Conservation (phyloP, 2,329 filamentous ascomycete species). For the Fusarium xyrophilum region DNA sequence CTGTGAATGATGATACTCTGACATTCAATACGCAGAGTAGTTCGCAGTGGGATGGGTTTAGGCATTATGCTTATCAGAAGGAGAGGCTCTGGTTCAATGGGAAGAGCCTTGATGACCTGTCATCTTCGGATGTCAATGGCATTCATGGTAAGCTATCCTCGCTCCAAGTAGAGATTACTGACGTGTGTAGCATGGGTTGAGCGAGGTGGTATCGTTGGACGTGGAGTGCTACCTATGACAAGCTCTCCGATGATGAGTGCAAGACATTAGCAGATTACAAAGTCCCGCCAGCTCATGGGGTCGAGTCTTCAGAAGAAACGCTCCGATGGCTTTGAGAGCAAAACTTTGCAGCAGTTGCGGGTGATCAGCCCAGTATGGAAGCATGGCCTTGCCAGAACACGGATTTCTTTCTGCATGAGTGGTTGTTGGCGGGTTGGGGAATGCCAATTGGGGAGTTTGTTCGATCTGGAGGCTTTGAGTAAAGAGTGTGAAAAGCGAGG, state of each 20-base stretch:
- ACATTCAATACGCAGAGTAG: slow-evolving; percentile 49
- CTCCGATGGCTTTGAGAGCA: slow-evolving; percentile 66
- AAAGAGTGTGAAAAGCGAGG: slow-evolving; percentile 43
- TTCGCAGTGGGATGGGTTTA: slow-evolving; percentile 51
- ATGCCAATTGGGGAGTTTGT: slow-evolving; percentile 58
- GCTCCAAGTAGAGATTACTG: rapidly evolving
- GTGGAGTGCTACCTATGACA: slow-evolving; percentile 56
- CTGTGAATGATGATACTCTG: slow-evolving; percentile 46
- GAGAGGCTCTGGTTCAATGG: slow-evolving; percentile 47
- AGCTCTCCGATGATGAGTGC: slow-evolving; percentile 47
- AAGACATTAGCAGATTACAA: slow-evolving; percentile 44
- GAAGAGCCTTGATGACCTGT: slow-evolving; percentile 52
- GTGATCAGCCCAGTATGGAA: slow-evolving; percentile 62
- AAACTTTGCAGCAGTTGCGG: slow-evolving; percentile 61
- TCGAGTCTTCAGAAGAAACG: slow-evolving; percentile 56
- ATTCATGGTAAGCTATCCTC: slow-evolving; percentile 37
- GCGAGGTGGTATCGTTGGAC: slow-evolving; percentile 55
- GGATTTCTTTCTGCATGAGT: slow-evolving; percentile 51
- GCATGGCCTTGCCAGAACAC: slow-evolving; percentile 51
- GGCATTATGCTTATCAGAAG: slow-evolving; percentile 50
- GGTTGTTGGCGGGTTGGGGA: slow-evolving; percentile 58
- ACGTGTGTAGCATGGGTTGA: slow-evolving; percentile 13
- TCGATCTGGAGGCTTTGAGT: slow-evolving; percentile 52
- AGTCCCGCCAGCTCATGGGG: slow-evolving; percentile 48
- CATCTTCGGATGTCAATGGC: slow-evolving; percentile 43